Base-by-base conservation (phyloP, 2,329 filamentous ascomycete species). In the Neofusicoccum cordaticola region DNA sequence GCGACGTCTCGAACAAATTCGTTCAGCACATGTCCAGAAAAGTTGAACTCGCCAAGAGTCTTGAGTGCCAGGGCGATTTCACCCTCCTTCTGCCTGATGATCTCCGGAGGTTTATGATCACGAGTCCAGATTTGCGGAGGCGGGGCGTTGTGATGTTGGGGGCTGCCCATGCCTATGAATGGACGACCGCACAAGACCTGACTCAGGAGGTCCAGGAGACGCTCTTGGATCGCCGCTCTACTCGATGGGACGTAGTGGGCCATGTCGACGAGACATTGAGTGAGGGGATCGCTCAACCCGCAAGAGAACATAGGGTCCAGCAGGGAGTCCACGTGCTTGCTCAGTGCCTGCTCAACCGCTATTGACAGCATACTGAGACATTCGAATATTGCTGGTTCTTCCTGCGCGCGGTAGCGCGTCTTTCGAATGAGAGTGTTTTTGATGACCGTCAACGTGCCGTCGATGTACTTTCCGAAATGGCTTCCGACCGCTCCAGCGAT, bases 1-100 rank as follows among this genome's bases (percentile, higher is more conserved):
- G 96, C 95, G 57, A 99, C 95, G 74, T 99, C 95, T 27, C 95
- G 91, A 34, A 99, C 95, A 70, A 99, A 99, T 75, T 99, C 96
- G 72, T 99, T 99, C 15, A 99, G 81, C 15, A 97, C 90, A 72
- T 98, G 93, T 1, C 92, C 65, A 1, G 56, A 41, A 73, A 99
- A 99, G 76, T 99, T 95, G 72, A 99, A 99, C 74, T 93, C 97
- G n/a, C 95, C 96, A 0, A 99, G 83, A 0, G 96, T 99, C 72
- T 96, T 93, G 15, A 99, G 84, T 3, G 95, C 95, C 61, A 99
- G 83, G 68, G 96, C 96, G 67, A 99, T 91, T 75, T 99, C 94
- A 8, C 88, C 84, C 75, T 96, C 93, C 66, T 90, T 83, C 62
- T 84, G 88, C 69, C 96, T 92, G 67, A 92, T 89, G n/a, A 90